Base-by-base conservation (phyloP, 116 monocot species). In the Phalaenopsis hybrid region DNA sequence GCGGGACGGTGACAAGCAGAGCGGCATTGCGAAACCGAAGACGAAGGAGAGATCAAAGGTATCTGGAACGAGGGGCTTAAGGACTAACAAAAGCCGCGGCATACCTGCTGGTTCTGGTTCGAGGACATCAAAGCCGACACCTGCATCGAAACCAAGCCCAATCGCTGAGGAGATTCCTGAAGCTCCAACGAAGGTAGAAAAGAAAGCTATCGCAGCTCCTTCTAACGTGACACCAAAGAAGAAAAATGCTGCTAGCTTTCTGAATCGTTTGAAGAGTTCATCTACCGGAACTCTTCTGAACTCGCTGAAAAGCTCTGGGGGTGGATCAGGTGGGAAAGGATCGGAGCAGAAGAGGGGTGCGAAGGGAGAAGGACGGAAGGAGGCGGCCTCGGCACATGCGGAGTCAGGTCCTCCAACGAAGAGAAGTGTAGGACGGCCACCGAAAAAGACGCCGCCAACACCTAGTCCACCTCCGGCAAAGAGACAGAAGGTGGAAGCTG, bases 401-500 rank as follows among this genome's bases (percentile, higher is more conserved):
- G 80, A 44, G 41, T 37, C 25, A 45, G 69, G 67, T 21, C 17
- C 86, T 21, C 17, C 86, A 16, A 79, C 41, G 41, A 90, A 88
- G 81, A 88, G 89, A 82, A 87, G 84, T 31, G 88, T 91, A 7
- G 90, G 94, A 3, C 58, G 91, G 79, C 94, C 91, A 5, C 91
- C 88, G 51, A 94, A 91, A 77, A 80, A 87, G 70, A 80, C 84
- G 55, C 84, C 83, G 57, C 58, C 89, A 13, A 80, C 83, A 3
- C 84, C 84, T 4, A 78, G 83, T 4, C 78, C 79, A n/a, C 81
- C 89, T 0, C 89, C 87, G 12, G 57, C 86, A 10, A 91, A 91
- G 88, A 78, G 78, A 77, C 59, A 78, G 21, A 87, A 81, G 78
- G 88, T 72, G 33, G 86, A 83, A 46, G 75, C 77, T 43, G 77